Evolutionary conservation across 192 early-diverging fungal genomes (phyloP).

Genomic region (Dimargaris xerosporica): DNA sequence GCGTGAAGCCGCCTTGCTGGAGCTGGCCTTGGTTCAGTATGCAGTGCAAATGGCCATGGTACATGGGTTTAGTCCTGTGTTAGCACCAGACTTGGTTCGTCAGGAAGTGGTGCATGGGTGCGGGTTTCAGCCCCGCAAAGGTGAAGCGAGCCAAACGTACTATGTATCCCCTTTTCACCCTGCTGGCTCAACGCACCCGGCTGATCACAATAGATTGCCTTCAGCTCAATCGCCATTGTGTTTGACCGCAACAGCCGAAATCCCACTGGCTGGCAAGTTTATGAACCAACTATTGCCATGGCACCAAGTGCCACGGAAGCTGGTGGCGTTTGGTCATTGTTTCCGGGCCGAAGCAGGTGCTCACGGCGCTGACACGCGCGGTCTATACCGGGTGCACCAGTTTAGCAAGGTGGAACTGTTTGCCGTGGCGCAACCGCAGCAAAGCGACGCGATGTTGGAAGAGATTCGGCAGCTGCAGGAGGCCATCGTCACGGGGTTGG

Average conservation of each 20-base stretch:
- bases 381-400: slow-evolving; percentile 86
- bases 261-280: slow-evolving; percentile 78
- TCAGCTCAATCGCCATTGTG: slow-evolving; percentile 34
- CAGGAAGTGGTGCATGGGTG: slow-evolving; percentile 67
- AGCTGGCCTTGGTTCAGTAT: slow-evolving; percentile 75
- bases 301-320: slow-evolving; percentile 45
- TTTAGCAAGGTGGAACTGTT: slow-evolving; percentile 92
- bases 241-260: slow-evolving; percentile 79
- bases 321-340: slow-evolving; percentile 72
- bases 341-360: slow-evolving; percentile 84
- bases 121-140: slow-evolving; percentile 69
- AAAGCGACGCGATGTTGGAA: slow-evolving; percentile 50
- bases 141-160: slow-evolving; percentile 79
- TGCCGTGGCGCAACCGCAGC: slow-evolving; percentile 41
- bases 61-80: slow-evolving; percentile 61
- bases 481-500: slow-evolving; percentile 57
- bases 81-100: slow-evolving; percentile 71
- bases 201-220: slow-evolving; percentile 10
- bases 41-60: slow-evolving; percentile 56
- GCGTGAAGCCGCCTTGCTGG: slow-evolving; percentile 72
- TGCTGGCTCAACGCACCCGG: slow-evolving; percentile 9
- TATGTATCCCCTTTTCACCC: slow-evolving; percentile 35
- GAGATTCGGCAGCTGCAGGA: slow-evolving; percentile 61
- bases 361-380: slow-evolving; percentile 67
- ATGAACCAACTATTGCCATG: slow-evolving; percentile 42